These are phyloP conservation scores for Mortierella sp. DNA, from an alignment of 371 early-diverging fungal species.

Conservation along the genomic window DNA sequence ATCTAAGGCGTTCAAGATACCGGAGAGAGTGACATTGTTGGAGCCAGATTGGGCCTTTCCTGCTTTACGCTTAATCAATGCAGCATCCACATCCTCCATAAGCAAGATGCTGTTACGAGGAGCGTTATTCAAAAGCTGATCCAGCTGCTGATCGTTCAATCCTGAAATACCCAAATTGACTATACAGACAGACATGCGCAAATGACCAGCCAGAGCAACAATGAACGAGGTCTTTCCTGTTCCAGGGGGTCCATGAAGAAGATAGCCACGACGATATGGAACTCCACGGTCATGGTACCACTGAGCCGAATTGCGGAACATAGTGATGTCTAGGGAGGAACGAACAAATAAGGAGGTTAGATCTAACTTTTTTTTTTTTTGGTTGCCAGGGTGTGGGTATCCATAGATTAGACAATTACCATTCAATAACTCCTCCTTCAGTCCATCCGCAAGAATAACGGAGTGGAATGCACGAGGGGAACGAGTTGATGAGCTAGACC, in stretches of 20 bases:
- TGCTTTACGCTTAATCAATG: slow-evolving; percentile 58
- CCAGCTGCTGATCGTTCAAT: slow-evolving; percentile 73
- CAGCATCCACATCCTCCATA: slow-evolving; percentile 91
- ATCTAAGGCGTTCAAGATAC: slow-evolving; percentile 85
- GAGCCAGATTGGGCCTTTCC: slow-evolving; percentile 42
- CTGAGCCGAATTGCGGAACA: slow-evolving; percentile 48
- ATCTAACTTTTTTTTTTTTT: neutral
- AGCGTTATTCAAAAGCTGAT: slow-evolving; percentile 74
- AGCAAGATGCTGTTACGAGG: slow-evolving; percentile 86
- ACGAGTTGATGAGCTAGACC: slow-evolving; percentile 45
- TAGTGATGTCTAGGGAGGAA: slow-evolving; percentile 30
- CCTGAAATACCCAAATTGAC: slow-evolving; percentile 76
- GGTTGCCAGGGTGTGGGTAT: neutral
- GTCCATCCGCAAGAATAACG: slow-evolving; percentile 53
- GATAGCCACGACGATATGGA: slow-evolving; percentile 80
- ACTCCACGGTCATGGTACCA: slow-evolving; percentile 66
- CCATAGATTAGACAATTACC: slow-evolving; percentile 11
- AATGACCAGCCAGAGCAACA: slow-evolving; percentile 81
- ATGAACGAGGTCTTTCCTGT: slow-evolving; percentile 91
- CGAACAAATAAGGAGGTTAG: neutral
- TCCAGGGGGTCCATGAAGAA: slow-evolving; percentile 85
- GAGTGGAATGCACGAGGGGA: slow-evolving; percentile 56
- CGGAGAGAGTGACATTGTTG: slow-evolving; percentile 72
- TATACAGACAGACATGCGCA: slow-evolving; percentile 80
- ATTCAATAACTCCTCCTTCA: slow-evolving; percentile 50